These are phyloP conservation scores for Phylloporus sp. DNA, from an alignment of 768 basidiomycete species.

Conservation along the genomic window DNA sequence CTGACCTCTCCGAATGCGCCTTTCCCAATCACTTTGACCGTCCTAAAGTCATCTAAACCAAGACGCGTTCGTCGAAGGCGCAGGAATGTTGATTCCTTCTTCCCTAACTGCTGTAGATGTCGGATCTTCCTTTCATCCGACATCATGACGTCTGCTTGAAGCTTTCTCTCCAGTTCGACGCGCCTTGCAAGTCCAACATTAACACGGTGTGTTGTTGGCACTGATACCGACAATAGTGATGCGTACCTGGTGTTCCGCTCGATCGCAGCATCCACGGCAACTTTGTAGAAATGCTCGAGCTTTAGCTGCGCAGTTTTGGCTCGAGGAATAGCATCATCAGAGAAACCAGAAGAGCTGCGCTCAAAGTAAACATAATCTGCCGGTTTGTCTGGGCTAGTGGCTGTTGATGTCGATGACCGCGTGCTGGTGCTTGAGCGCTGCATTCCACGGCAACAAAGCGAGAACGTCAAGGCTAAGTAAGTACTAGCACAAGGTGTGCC, in stretches of 20 bases:
- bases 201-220: neutral
- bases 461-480: neutral
- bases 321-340: constrained; percentile 74
- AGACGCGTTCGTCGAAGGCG: constrained; percentile 86
- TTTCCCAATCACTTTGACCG: constrained; percentile 98
- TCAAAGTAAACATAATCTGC: constrained; percentile 92
- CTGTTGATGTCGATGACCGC: constrained; percentile 21
- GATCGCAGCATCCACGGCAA: constrained; percentile 92
- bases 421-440: constrained; percentile 32
- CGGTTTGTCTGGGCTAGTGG: constrained; percentile 34
- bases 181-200: constrained; percentile 48
- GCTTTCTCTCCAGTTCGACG: constrained; percentile 78
- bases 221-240: neutral
- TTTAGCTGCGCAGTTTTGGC: constrained; percentile 92
- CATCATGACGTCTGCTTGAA: constrained; percentile 64
- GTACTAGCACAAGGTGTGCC: neutral
- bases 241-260: constrained; percentile 85
- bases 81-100: constrained; percentile 85
- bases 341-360: constrained; percentile 70
- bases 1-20: constrained; percentile 96
- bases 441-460: constrained; percentile 12
- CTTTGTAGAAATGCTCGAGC: constrained; percentile 95
- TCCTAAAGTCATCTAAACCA: constrained; percentile 88
- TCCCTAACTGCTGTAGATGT: constrained; percentile 77
- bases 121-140: constrained; percentile 84